These are phyloP conservation scores for Rubia peregrina DNA, from an alignment of 305 asterid species.

Conservation along the genomic window DNA sequence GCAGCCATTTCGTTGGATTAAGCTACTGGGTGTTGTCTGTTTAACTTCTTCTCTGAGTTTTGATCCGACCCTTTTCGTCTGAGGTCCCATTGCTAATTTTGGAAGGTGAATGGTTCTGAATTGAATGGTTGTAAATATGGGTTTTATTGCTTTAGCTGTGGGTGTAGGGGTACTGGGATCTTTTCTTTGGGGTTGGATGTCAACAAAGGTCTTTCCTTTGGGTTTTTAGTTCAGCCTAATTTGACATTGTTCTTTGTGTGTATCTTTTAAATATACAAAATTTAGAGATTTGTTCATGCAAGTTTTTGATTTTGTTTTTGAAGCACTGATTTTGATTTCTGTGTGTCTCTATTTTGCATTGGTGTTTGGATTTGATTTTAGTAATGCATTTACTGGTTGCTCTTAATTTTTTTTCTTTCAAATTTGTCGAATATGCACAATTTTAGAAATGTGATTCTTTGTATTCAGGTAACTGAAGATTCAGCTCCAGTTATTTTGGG, in stretches of 20 bases:
- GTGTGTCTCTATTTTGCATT: not conserved
- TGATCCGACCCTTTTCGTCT: conserved; percentile 16
- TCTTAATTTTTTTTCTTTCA: not conserved
- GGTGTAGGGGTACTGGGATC: conserved; percentile 13
- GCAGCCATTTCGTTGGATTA: not conserved
- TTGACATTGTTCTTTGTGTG: not conserved
- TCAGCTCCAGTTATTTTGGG: not conserved
- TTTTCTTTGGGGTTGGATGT: conserved; percentile 7
- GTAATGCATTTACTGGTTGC: conserved; percentile 4
- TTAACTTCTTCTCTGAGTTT: conserved; percentile 5
- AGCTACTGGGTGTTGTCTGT: not conserved
- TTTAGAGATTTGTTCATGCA: not conserved
- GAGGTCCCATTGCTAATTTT: conserved; percentile 5
- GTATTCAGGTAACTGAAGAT: conserved; percentile 5
- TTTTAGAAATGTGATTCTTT: not conserved
- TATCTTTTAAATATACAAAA: not conserved
- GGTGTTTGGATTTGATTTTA: conserved; percentile 1
- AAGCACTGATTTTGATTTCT: not conserved
- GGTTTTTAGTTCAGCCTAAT: not conserved
- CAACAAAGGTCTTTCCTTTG: not conserved
- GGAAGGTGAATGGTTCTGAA: conserved; percentile 1
- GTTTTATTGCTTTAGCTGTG: not conserved
- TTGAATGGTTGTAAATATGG: conserved; percentile 4
- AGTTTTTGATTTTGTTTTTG: not conserved
- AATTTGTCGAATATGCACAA: not conserved